Evolutionary conservation across 106 monocot species (phyloP), one percentile per base, ranked within the genome.

Genomic region (Dactylorhiza incarnata): DNA sequence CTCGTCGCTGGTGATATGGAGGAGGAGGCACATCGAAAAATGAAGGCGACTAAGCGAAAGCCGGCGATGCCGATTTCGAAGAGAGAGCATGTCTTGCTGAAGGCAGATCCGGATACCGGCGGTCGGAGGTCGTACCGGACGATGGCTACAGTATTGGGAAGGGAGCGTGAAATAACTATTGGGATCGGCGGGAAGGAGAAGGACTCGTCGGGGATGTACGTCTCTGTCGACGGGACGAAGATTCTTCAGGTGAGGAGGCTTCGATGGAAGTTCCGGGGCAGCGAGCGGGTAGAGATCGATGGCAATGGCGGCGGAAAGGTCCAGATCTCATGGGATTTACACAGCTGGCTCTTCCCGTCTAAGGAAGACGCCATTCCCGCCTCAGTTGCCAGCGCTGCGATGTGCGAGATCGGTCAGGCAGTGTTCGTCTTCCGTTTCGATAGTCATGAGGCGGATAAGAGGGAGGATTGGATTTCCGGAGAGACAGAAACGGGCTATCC

Each of bases 231-330:
- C 63, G 90, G 90, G 45, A 56, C 78, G 50, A 76, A 62, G 23
- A 73, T 86, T 49, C 80, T 94, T 37, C 71, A 83, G 9, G 83
- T 94, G 29, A 77, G 83, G 20, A 77, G 83, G 55, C 77, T 94
- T 37, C 69, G 74, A 48, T 94, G 94, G 94, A 94, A 91, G 79
- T 94, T 94, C 72, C 79, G 94, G 7, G 94, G 94, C 5, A 90
- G 78, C 76, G 94, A 94, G 75, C 75, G 63, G 52, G 83, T 88
- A 24, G 88, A 88, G 43, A 37, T 84, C 20, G 74, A 70, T 51
- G 86, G 56, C 4, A 61, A 73, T 26, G 82, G 55, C 73, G 81
- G 70, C 49, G 46, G 25, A n/a, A 48, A 50, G 45, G 44, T 93
- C 54, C 85, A 80, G 44, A 76, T 93, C 74, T 94, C 90, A 4